Evolutionary conservation across 768 basidiomycete genomes (phyloP).

Genomic region (Strobilomyces dryophilus): DNA sequence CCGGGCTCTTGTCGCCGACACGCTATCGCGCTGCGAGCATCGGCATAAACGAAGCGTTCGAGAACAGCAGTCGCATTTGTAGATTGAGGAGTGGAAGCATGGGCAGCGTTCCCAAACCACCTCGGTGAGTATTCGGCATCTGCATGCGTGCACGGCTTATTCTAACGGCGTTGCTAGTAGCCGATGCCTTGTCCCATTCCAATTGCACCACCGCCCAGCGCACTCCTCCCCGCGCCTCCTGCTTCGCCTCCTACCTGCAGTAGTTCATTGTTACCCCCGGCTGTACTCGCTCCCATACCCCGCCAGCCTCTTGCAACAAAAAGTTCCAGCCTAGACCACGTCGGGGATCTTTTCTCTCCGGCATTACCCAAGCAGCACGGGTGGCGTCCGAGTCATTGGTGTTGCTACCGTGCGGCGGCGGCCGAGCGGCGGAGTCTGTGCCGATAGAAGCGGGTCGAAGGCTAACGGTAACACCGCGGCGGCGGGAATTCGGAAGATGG

Average conservation of each 20-base stretch:
- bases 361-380: too few species aligned
- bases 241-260: constrained; percentile 15
- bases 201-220: constrained; percentile 24
- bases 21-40: constrained; percentile 48
- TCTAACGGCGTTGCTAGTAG: constrained; percentile 30
- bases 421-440: too few species aligned
- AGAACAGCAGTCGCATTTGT: constrained; percentile 43
- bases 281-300: constrained; percentile 12
- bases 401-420: too few species aligned
- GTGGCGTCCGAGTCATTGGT: too few species aligned
- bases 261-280: constrained; percentile 16
- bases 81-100: constrained; percentile 56
- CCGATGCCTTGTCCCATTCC: constrained; percentile 31
- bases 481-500: too few species aligned
- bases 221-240: constrained; percentile 28
- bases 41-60: constrained; percentile 30
- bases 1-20: constrained; percentile 35
- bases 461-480: too few species aligned
- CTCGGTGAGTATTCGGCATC: constrained; percentile 34
- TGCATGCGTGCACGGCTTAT: background rate
- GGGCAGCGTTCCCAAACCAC: constrained; percentile 28
- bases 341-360: background rate
- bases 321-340: constrained; percentile 1
- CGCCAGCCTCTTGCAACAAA: constrained; percentile 19
- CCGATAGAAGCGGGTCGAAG: too few species aligned